phyloP scores from a whole-genome alignment of 495 filamentous ascomycete species.

The Tuber melanosporum region DNA sequence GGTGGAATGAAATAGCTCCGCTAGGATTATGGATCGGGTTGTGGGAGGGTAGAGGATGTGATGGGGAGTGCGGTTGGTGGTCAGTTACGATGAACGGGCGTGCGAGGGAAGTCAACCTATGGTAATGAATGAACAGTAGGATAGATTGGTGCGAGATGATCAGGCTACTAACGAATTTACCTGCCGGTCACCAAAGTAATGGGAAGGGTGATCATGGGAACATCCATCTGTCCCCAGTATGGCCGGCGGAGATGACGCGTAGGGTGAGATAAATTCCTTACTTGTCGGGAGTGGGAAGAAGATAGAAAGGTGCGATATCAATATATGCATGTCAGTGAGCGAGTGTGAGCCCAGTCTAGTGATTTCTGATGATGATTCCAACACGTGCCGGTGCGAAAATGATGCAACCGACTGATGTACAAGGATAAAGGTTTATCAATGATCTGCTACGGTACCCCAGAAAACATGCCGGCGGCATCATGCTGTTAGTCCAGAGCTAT shows the following conservation, averaged over 20 bases:
- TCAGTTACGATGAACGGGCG: background rate
- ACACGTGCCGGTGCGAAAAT: background rate
- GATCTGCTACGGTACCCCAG: constrained; percentile 2
- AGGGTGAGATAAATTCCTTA: background rate
- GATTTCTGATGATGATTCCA: background rate
- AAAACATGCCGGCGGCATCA: background rate
- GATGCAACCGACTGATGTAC: constrained; percentile 2
- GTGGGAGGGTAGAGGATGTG: background rate
- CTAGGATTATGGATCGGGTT: background rate
- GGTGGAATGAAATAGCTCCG: background rate
- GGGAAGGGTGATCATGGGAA: background rate
- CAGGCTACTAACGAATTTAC: background rate
- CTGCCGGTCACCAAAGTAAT: background rate
- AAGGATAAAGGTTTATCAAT: background rate
- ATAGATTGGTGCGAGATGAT: background rate
- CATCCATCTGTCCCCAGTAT: background rate
- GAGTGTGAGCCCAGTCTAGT: background rate
- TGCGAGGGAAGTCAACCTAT: background rate
- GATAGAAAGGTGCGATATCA: background rate
- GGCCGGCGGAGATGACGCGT: background rate
- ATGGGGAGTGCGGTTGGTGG: background rate
- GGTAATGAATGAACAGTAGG: background rate
- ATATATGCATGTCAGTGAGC: background rate
- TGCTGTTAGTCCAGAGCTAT: background rate
- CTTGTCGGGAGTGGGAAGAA: background rate